Percentiles rank a stretch among this genome's conserved stretches.
Evolutionary conservation across 2,329 filamentous ascomycete genomes (phyloP).

Genomic region (Trichoderma oligosporum): DNA sequence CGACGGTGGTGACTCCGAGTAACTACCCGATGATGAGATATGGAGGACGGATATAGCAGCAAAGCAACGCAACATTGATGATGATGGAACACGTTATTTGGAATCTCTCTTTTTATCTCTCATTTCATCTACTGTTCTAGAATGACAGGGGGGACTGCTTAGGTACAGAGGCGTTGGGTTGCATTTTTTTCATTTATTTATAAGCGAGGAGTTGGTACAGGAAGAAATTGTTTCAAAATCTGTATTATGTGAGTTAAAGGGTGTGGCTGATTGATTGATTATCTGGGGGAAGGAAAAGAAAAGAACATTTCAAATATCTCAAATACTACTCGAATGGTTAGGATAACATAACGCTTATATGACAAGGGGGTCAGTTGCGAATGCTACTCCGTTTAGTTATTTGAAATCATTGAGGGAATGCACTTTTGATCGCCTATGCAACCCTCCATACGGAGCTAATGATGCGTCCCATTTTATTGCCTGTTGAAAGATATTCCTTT

Average conservation of each 20-base stretch:
- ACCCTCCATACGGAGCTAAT: neutral
- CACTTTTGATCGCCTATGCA: neutral
- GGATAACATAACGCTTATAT: too few species aligned
- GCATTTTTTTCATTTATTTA: neutral
- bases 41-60: neutral
- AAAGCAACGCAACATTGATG: neutral
- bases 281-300: neutral
- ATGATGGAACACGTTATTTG: neutral
- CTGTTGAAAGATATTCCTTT: too few species aligned
- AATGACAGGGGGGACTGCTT: neutral
- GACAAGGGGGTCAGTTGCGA: neutral
- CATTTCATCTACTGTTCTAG: neutral
- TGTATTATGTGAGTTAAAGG: too few species aligned
- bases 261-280: too few species aligned
- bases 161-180: neutral
- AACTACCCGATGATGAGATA: conserved; percentile 1
- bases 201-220: conserved; percentile 25
- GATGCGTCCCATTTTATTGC: too few species aligned
- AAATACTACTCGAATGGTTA: too few species aligned
- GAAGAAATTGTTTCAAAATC: neutral
- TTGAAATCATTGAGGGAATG: neutral
- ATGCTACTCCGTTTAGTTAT: neutral
- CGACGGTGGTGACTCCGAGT: conserved; percentile 38
- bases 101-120: neutral
- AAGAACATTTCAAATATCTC: neutral